These are phyloP conservation scores for Aurantiochytrium sp. DNA, from an alignment of 108 stramenopile genomes.

Conservation along the genomic window DNA sequence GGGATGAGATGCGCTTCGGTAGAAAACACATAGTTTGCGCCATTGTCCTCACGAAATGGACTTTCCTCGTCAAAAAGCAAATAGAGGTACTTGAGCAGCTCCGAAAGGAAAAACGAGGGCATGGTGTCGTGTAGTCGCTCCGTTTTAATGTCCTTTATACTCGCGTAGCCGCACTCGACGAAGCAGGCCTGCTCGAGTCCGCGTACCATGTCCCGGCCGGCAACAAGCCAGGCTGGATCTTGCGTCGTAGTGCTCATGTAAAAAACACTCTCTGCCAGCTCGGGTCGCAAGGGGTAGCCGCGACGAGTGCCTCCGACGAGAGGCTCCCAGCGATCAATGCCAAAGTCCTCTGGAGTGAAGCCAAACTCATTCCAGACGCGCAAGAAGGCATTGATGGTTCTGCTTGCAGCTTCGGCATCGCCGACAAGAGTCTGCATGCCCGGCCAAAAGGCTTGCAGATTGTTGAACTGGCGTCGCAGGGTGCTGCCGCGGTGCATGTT, in stretches of 20 bases:
- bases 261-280: conserved; percentile 77
- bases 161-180: conserved; percentile 26
- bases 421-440: conserved; percentile 81
- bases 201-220: neutral
- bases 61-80: conserved; percentile 29
- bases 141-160: neutral
- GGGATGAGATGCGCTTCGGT: conserved; percentile 37
- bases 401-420: conserved; percentile 61
- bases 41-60: neutral
- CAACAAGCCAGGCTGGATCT: conserved; percentile 32
- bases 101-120: conserved; percentile 35
- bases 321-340: conserved; percentile 58
- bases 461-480: conserved; percentile 53
- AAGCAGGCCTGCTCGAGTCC: neutral
- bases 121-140: conserved; percentile 14
- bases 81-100: conserved; percentile 33
- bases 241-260: conserved; percentile 63
- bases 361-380: conserved; percentile 63
- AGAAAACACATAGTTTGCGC: conserved; percentile 17
- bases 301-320: conserved; percentile 36
- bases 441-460: conserved; percentile 87
- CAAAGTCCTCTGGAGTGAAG: conserved; percentile 76
- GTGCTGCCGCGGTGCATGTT: conserved; percentile 59
- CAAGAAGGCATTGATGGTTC: conserved; percentile 69
- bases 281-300: conserved; percentile 74